These are phyloP conservation scores for Phaeosphaeriaceae sp. DNA, from an alignment of 2,329 filamentous ascomycete genomes.

Conservation along the genomic window DNA sequence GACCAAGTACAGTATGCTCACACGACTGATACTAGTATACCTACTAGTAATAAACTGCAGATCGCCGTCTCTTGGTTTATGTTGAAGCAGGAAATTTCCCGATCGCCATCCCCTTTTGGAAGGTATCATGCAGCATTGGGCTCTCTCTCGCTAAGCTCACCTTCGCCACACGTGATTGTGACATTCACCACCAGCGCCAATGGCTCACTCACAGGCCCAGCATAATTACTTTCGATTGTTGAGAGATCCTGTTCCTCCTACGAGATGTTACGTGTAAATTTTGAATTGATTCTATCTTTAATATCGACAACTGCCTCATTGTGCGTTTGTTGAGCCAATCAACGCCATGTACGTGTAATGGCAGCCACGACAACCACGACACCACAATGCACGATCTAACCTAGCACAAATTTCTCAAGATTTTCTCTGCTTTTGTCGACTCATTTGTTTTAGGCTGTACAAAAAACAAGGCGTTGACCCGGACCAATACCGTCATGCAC, in stretches of 20 bases:
- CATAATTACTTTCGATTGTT: neutral
- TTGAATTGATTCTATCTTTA: neutral
- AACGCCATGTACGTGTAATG: constrained; percentile 36
- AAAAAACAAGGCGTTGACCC: neutral
- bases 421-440: neutral
- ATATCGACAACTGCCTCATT: constrained; percentile 18
- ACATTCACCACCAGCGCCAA: constrained; percentile 1
- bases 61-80: neutral
- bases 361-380: constrained; percentile 28
- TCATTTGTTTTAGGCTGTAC: constrained; percentile 1
- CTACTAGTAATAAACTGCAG: neutral
- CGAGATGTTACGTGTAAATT: neutral
- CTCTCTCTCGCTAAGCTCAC: neutral
- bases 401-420: constrained; percentile 4
- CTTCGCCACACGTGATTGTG: neutral
- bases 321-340: constrained; percentile 31
- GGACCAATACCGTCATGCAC: constrained; percentile 12
- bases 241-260: neutral
- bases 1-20: constrained; percentile 5
- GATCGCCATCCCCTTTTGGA: neutral
- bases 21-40: constrained; percentile 7
- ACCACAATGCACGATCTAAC: constrained; percentile 20
- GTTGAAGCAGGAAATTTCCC: neutral
- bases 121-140: neutral
- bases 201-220: neutral